Conservation (phyloP, 1,284 basidiomycete genomes). For the Melampsora americana region DNA sequence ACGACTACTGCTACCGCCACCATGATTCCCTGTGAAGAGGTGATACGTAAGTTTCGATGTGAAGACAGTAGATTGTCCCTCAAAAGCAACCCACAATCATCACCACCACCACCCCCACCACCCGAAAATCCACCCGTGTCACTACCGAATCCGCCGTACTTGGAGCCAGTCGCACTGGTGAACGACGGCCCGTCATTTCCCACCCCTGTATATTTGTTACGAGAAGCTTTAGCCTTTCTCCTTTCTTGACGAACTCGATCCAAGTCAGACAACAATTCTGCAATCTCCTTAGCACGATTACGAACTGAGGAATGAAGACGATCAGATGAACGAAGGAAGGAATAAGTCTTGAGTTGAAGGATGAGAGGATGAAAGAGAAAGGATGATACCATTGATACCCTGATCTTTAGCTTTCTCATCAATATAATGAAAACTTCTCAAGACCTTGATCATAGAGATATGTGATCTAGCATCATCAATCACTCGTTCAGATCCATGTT, state of each 20-base stretch:
- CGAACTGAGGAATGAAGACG: constrained; percentile 63
- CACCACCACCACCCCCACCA: constrained; percentile 56
- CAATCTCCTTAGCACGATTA: constrained; percentile 87
- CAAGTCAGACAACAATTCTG: constrained; percentile 81
- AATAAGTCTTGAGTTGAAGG: background rate
- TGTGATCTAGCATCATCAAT: constrained; percentile 96
- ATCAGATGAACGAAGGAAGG: background rate
- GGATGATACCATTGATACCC: constrained; percentile 80
- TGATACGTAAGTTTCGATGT: constrained; percentile 46
- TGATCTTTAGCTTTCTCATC: constrained; percentile 99
- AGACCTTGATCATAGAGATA: constrained; percentile 92
- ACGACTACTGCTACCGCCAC: constrained; percentile 44
- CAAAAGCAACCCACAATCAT: constrained; percentile 48
- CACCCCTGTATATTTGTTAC: constrained; percentile 81
- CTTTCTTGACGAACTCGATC: constrained; percentile 85
- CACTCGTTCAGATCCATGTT: constrained; percentile 96
- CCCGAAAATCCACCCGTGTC: constrained; percentile 58
- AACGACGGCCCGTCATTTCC: constrained; percentile 75
- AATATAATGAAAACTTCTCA: constrained; percentile 95
- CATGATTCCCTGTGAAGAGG: constrained; percentile 43
- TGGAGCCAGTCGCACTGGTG: constrained; percentile 55
- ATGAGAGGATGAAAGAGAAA: background rate
- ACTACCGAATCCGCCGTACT: constrained; percentile 77
- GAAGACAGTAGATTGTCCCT: background rate
- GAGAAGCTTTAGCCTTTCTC: constrained; percentile 88